phyloP scores from a whole-genome alignment of 1,139 yeast genomes.

The Suhomyces guaymorum region DNA sequence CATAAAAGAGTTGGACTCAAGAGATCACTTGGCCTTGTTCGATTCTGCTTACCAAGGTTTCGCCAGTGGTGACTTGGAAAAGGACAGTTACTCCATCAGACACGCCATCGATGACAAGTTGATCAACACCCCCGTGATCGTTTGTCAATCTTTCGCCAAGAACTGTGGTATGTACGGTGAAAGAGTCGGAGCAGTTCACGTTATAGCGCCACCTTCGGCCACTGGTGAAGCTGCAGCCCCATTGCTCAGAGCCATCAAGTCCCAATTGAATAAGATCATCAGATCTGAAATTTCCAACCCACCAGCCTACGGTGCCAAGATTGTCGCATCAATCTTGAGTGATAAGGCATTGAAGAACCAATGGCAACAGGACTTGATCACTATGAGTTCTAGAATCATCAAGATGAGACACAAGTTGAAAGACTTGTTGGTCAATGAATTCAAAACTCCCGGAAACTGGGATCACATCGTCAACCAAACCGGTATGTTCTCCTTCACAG shows the following conservation, averaged over 20 bases:
- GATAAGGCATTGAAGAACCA: slow-evolving; percentile 65
- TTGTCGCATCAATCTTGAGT: slow-evolving; percentile 75
- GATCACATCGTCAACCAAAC: slow-evolving; percentile 88
- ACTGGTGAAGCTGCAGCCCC: slow-evolving; percentile 21
- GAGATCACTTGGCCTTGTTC: slow-evolving; percentile 44
- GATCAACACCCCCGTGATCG: slow-evolving; percentile 52
- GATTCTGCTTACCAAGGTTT: slow-evolving; percentile 60
- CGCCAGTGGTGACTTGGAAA: slow-evolving; percentile 82
- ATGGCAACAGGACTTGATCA: slow-evolving; percentile 84
- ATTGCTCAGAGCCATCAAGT: slow-evolving; percentile 48
- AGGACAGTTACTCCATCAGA: slow-evolving; percentile 87
- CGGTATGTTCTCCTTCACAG: slow-evolving; percentile 97
- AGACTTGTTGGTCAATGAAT: slow-evolving; percentile 52
- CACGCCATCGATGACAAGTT: slow-evolving; percentile 61
- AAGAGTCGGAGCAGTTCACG: slow-evolving; percentile 90
- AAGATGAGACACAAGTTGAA: slow-evolving; percentile 73
- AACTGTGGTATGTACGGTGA: slow-evolving; percentile 98
- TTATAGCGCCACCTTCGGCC: slow-evolving; percentile 52
- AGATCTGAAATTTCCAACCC: slow-evolving; percentile 91
- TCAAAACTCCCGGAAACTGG: slow-evolving; percentile 89
- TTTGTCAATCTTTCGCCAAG: slow-evolving; percentile 97
- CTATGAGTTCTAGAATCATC: slow-evolving; percentile 85
- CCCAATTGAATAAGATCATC: slow-evolving; percentile 77
- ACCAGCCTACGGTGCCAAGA: slow-evolving; percentile 94
- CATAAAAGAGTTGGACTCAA: slow-evolving; percentile 47